Percentiles rank a stretch among this genome's conserved stretches.
phyloP scores from a whole-genome alignment of 1,284 basidiomycete genomes.

The Malassezia obtusa region DNA sequence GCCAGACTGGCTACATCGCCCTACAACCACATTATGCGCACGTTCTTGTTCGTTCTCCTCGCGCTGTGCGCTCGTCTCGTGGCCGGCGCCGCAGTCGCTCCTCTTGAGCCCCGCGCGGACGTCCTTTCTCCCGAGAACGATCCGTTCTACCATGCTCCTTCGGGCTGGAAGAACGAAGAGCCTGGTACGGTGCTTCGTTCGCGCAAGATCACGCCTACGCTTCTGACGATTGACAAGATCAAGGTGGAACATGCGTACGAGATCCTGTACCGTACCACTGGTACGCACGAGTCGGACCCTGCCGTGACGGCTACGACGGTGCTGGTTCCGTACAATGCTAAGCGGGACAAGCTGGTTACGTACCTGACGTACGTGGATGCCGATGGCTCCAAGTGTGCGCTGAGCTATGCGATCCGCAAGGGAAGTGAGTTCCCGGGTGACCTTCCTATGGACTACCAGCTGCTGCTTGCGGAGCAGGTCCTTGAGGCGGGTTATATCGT shows the following conservation, averaged over 20 bases:
- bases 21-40: no score
- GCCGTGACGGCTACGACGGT: slow-evolving; percentile 21
- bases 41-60: background rate
- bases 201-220: slow-evolving; percentile 17
- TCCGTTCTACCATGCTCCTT: slow-evolving; percentile 27
- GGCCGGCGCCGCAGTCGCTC: background rate
- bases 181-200: slow-evolving; percentile 27
- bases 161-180: slow-evolving; percentile 15
- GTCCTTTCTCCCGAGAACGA: slow-evolving; percentile 13
- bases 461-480: background rate
- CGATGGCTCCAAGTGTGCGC: slow-evolving; percentile 21
- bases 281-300: background rate
- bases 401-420: slow-evolving; percentile 21
- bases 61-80: background rate
- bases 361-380: slow-evolving; percentile 22
- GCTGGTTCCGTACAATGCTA: slow-evolving; percentile 18
- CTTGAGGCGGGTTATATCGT: slow-evolving; percentile 23
- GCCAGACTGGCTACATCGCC: no score
- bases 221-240: background rate
- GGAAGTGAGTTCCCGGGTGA: slow-evolving; percentile 8
- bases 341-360: slow-evolving; percentile 23
- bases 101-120: background rate
- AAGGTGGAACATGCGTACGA: slow-evolving; percentile 19
- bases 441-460: background rate
- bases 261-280: slow-evolving; percentile 21